Evolutionary conservation across 192 early-diverging fungal species (phyloP), one percentile per base, ranked within the genome.

Genomic region (Rhizophagus prolifer): DNA sequence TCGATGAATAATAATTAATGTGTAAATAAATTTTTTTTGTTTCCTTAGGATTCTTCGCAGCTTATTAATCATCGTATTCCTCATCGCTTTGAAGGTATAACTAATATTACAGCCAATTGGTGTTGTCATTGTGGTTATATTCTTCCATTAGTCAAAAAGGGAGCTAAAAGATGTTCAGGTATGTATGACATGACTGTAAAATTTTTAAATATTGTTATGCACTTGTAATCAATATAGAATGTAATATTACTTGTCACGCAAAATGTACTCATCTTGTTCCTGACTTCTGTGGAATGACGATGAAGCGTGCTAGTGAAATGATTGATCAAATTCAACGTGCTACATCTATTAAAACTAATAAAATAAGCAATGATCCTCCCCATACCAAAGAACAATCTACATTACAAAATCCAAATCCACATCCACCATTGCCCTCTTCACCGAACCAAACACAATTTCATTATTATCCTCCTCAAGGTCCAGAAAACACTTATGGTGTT

Each of bases 111-210:
- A 26, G 92, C 94, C 47, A 90, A 91, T 82, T 99, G 97, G 97
- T 99, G 97, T 82, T 95, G 91, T 78, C 97, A 99, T 85, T 99
- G 97, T 85, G 97, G 97, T 41, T 94, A 90, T 58, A 94, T 99
- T 92, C 91, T 99, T 47, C 89, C 97, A 23, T 83, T 99, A 8
- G 93, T 95, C 34, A 92, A 89, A 25, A 86, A 87, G 61, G 83
- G 87, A 44, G 79, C 85, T 14, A 88, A 85, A 67, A 82, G 81
- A 28, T 88, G 87, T 74, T 81, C 84, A 28, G 87, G 87, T 88
- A 85, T 70, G 16, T 50, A 19, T 16, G 82, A 25, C 14, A 13
- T 21, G 50, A 25, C 21, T 26, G 31, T 38, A 14, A 31, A 36
- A 25, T 5, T 34, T 60, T 23, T 9, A 14, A n/a, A 1, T 75